Evolutionary conservation across 176 grass and related monocot species (phyloP).

Genomic region (Hsuehochloa calcarea): DNA sequence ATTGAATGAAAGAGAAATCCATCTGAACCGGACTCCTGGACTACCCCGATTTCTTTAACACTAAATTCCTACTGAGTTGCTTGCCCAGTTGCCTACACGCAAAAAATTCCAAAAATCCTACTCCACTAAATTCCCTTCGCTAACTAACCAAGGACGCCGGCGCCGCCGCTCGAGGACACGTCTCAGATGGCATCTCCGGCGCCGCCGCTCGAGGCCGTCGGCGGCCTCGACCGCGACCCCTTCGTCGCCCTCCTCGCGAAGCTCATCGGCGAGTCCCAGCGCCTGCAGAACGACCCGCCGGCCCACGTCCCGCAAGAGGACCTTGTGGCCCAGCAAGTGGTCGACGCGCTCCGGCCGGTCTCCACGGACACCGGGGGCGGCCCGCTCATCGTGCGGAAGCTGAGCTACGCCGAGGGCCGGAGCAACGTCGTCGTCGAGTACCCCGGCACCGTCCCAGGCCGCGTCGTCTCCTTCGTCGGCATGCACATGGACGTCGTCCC

Average conservation of each 20-base stretch:
- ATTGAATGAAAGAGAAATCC: too few species aligned
- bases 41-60: too few species aligned
- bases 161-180: not conserved
- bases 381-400: constrained; percentile 66
- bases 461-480: constrained; percentile 81
- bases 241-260: constrained; percentile 72
- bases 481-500: constrained; percentile 98
- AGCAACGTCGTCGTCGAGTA: constrained; percentile 93
- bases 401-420: constrained; percentile 57
- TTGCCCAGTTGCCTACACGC: not conserved
- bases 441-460: constrained; percentile 60
- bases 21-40: too few species aligned
- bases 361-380: constrained; percentile 65
- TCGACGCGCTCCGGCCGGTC: constrained; percentile 60
- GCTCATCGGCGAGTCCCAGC: constrained; percentile 71
- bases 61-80: too few species aligned
- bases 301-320: constrained; percentile 66
- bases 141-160: not conserved
- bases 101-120: not conserved
- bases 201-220: constrained; percentile 43
- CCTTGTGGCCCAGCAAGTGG: constrained; percentile 76
- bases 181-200: constrained; percentile 57
- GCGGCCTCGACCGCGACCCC: constrained; percentile 62
- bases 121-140: constrained; percentile 3
- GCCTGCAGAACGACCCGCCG: constrained; percentile 94